phyloP scores from a whole-genome alignment of 306 rosid species.

The Astragalus glycyphyllos region DNA sequence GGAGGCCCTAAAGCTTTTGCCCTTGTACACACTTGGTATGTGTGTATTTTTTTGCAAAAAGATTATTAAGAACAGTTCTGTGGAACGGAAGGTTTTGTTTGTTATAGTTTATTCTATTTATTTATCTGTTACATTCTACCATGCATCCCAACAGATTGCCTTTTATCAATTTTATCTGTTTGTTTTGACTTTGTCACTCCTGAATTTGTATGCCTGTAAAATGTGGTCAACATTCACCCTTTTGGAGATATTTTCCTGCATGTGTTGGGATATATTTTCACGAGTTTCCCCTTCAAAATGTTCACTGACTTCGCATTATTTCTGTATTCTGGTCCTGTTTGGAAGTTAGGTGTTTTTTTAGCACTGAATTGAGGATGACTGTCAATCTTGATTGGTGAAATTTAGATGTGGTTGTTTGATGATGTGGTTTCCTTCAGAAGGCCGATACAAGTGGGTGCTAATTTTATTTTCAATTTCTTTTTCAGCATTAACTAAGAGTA shows the following conservation, averaged over 20 bases:
- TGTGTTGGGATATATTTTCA: conserved; percentile 24
- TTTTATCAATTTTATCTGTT: conserved; percentile 20
- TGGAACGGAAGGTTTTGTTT: conserved; percentile 24
- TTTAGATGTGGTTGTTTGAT: conserved; percentile 36
- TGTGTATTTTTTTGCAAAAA: conserved; percentile 30
- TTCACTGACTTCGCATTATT: conserved; percentile 12
- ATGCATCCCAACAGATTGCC: conserved; percentile 10
- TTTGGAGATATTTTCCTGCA: conserved; percentile 25
- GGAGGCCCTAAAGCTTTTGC: conserved; percentile 98
- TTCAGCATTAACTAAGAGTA: conserved; percentile 89
- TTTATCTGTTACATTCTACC: conserved; percentile 23
- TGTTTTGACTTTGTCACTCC: background rate
- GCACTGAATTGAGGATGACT: conserved; percentile 27
- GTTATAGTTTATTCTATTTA: conserved; percentile 10
- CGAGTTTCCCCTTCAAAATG: background rate
- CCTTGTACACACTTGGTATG: conserved; percentile 90
- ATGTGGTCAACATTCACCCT: conserved; percentile 7
- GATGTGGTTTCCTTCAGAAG: conserved; percentile 29
- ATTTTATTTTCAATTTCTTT: conserved; percentile 44
- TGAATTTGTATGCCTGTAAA: conserved; percentile 23
- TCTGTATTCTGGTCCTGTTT: conserved; percentile 23
- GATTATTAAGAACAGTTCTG: conserved; percentile 28
- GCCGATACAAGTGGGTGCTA: conserved; percentile 35
- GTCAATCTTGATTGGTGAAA: conserved; percentile 26
- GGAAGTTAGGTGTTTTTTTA: conserved; percentile 31